Evolutionary conservation across 2,329 filamentous ascomycete species (phyloP), one percentile per base, ranked within the genome.

Genomic region (Monilinia polystroma): DNA sequence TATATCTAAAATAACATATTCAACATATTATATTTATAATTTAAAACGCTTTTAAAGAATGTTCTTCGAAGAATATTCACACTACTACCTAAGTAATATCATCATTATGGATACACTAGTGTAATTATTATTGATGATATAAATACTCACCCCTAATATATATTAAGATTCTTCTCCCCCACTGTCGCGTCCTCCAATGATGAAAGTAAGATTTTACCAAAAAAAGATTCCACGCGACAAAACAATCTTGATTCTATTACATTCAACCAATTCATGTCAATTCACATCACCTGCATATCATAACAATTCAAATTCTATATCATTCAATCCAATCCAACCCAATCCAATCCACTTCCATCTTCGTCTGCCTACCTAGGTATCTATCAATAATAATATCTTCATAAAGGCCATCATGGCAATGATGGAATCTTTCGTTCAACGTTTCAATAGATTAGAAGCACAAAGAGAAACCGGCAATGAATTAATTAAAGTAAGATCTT

Each of bases 341-440:
- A 35, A 5, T 35, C 6, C 32, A 23, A 23, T 35, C 6, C 32
- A 26, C 35, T 56, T 32, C 45, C 14, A 59, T 43, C 43, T 29
- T 57, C 43, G 32, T 35, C 32, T 35, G 4, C 32, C 32, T 35
- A 35, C 7, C 32, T 35, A 32, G 4, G 4, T 32, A 58, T 10
- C 23, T 20, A 18, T 2, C 32, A 51, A 47, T 51, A 59, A 43
- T 43, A 26, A 41, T 55, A 57, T n/a, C 20, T 53, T 35, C 35
- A 47, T 52, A 45, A 38, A 16, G 16, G 14, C 23, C 5, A 62
- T 23, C 2, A 69, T 71, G 54, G 62, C 67, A 3, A 70, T 82
- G 54, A 75, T 80, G 75, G 79, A 81, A 35, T n/a, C 43, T 57
- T 84, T 85, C 71, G 73, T 83, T 68, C 75, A 79, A 58, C 79